Percentiles rank a stretch among this genome's conserved stretches.
Evolutionary conservation across 2,329 filamentous ascomycete genomes (phyloP).

Genomic region (Metarhizium guizhouense): DNA sequence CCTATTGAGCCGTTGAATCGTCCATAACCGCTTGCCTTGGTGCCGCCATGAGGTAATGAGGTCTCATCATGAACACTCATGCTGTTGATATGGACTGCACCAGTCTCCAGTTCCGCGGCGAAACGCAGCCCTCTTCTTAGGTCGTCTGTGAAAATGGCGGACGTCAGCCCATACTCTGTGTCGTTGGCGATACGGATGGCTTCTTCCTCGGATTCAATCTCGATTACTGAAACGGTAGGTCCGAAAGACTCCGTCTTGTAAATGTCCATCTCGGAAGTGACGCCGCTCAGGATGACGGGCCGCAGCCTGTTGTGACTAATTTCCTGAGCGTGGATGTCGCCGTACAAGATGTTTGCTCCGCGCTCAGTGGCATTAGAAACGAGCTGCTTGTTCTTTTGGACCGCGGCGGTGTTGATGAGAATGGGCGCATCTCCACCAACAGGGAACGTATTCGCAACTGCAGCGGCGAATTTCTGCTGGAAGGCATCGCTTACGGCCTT

Average conservation of each 20-base stretch:
- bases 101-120: constrained; percentile 57
- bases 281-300: constrained; percentile 58
- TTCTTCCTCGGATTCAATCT: constrained; percentile 60
- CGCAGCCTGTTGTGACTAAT: constrained; percentile 37
- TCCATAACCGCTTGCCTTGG: constrained; percentile 55
- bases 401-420: constrained; percentile 58
- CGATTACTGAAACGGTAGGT: constrained; percentile 59
- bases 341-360: constrained; percentile 46
- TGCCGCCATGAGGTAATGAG: constrained; percentile 55
- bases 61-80: constrained; percentile 59
- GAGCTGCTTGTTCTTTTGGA: constrained; percentile 57
- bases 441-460: constrained; percentile 34
- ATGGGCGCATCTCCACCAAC: constrained; percentile 57
- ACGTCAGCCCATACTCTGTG: constrained; percentile 66
- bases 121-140: constrained; percentile 49
- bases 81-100: constrained; percentile 58
- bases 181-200: constrained; percentile 70
- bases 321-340: constrained; percentile 24
- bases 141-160: constrained; percentile 65
- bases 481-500: constrained; percentile 37
- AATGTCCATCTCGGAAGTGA: constrained; percentile 59
- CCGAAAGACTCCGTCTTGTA: constrained; percentile 72
- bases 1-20: constrained; percentile 47
- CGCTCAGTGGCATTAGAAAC: constrained; percentile 59
- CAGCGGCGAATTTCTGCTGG: constrained; percentile 29